These are phyloP conservation scores for Gastrodia elata DNA, from an alignment of 106 monocot species.

Conservation along the genomic window DNA sequence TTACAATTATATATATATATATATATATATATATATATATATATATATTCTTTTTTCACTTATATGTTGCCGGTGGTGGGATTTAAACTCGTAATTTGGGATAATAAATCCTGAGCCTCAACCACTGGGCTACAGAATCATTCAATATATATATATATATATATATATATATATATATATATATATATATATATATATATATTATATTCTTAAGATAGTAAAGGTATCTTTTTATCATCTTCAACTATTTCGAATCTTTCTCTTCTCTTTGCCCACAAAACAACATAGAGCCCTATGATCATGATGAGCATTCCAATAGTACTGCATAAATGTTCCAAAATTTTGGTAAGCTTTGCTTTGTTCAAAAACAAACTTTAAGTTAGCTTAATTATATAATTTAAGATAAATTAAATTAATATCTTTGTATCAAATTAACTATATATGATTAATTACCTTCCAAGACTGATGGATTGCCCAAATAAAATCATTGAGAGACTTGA, in stretches of 20 bases:
- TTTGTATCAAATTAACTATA: neutral
- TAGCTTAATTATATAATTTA: neutral
- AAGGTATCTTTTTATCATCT: neutral
- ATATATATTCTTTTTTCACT: too few relatives aligned
- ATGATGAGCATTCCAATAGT: neutral
- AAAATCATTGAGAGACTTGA: constrained; percentile 25
- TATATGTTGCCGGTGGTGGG: too few relatives aligned
- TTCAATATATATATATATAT: too few relatives aligned
- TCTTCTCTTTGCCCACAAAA: constrained; percentile 7
- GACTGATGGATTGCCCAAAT: constrained; percentile 20
- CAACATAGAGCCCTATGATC: neutral
- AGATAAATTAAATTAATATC: neutral
- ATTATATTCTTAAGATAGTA: neutral
- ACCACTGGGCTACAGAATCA: too few relatives aligned
- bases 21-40: too few relatives aligned
- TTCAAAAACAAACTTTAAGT: neutral
- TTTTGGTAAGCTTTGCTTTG: neutral
- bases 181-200: too few relatives aligned
- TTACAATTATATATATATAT: too few relatives aligned
- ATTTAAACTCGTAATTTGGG: too few relatives aligned
- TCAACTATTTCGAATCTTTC: neutral
- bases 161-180: too few relatives aligned
- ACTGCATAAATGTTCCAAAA: neutral
- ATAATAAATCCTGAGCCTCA: too few relatives aligned
- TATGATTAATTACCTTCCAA: constrained; percentile 19